Percentiles rank a stretch among this genome's conserved stretches.
These are phyloP conservation scores for Rhizopogon rudus DNA, from an alignment of 768 basidiomycete species.

Conservation along the genomic window DNA sequence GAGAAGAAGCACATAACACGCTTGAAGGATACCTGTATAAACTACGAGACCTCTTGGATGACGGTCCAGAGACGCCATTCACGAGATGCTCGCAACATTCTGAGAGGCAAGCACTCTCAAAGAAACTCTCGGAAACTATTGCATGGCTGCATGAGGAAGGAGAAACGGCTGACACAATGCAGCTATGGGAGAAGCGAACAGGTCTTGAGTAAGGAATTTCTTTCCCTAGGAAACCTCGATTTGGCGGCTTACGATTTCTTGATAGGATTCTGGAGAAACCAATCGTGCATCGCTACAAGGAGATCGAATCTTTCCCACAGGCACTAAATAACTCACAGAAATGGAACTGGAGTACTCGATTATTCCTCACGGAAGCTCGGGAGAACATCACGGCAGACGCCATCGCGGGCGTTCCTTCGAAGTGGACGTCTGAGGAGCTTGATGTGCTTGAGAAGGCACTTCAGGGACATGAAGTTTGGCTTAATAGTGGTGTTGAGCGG, in stretches of 20 bases:
- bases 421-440: slow-evolving; percentile 87
- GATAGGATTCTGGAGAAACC: slow-evolving; percentile 71
- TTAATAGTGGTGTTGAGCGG: slow-evolving; percentile 74
- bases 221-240: background rate
- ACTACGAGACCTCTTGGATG: slow-evolving; percentile 74
- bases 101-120: slow-evolving; percentile 65
- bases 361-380: slow-evolving; percentile 83
- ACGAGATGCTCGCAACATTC: slow-evolving; percentile 73
- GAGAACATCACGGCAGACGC: slow-evolving; percentile 67
- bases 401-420: slow-evolving; percentile 56
- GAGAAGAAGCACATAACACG: slow-evolving; percentile 87
- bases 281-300: slow-evolving; percentile 82
- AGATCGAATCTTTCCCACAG: slow-evolving; percentile 81
- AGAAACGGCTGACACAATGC: slow-evolving; percentile 74
- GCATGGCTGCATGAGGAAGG: slow-evolving; percentile 82
- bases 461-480: slow-evolving; percentile 80
- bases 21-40: slow-evolving; percentile 94
- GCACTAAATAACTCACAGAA: slow-evolving; percentile 79
- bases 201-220: slow-evolving; percentile 70
- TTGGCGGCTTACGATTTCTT: slow-evolving; percentile 4
- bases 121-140: slow-evolving; percentile 68
- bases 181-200: slow-evolving; percentile 70
- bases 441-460: slow-evolving; percentile 71
- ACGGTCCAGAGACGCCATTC: slow-evolving; percentile 67
- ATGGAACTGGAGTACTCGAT: slow-evolving; percentile 81